These are phyloP conservation scores for Hibiscus tridactylites DNA, from an alignment of 345 rosid genomes.

Conservation along the genomic window DNA sequence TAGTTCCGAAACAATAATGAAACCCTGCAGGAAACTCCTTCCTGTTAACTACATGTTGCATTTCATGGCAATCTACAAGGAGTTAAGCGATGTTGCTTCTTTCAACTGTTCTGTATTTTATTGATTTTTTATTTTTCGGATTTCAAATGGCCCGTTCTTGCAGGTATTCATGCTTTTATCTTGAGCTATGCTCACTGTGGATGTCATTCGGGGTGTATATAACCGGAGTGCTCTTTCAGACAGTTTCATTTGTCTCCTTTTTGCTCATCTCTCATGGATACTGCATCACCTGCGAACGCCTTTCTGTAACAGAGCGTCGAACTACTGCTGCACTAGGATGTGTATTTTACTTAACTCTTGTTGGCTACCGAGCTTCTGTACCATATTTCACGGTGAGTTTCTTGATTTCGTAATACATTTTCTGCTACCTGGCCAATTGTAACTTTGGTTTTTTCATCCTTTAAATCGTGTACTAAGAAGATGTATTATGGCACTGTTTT, in stretches of 20 bases:
- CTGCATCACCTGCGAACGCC: conserved; percentile 82
- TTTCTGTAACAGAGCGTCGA: conserved; percentile 67
- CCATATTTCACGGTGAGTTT: conserved; percentile 80
- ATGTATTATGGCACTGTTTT: conserved; percentile 4
- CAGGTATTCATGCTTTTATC: conserved; percentile 90
- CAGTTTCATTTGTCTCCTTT: conserved; percentile 82
- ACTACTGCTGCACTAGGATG: conserved; percentile 79
- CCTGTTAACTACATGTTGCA: not conserved
- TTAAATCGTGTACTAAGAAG: conserved; percentile 7
- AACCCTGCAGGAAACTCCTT: not conserved
- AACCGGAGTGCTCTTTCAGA: conserved; percentile 87
- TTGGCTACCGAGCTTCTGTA: conserved; percentile 90
- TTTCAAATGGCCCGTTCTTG: conserved; percentile 7
- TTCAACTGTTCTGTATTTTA: not conserved
- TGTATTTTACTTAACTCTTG: conserved; percentile 75
- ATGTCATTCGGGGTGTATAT: conserved; percentile 92
- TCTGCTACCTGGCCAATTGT: not conserved
- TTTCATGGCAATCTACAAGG: not conserved
- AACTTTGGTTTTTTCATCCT: conserved; percentile 1
- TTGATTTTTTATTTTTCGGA: not conserved
- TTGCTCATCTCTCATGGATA: conserved; percentile 90
- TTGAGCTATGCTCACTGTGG: conserved; percentile 81
- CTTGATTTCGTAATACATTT: not conserved
- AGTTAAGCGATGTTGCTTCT: not conserved
- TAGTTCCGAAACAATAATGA: not conserved